Base-by-base conservation (phyloP, 106 monocot species). In the Hemerocallis citrina region DNA sequence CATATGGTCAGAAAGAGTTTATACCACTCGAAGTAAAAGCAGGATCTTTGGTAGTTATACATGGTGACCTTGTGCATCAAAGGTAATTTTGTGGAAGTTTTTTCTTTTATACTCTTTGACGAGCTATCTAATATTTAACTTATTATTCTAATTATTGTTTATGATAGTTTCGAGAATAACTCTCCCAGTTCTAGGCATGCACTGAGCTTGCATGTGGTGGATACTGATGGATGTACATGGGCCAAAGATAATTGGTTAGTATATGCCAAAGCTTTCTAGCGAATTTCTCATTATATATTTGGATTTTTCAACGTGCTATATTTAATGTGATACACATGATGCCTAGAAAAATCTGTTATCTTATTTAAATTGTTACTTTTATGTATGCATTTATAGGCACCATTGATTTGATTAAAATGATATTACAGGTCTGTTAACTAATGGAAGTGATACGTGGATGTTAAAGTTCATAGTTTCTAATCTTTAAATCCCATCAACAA, bases 51-150 rank as follows among this genome's bases (percentile, higher is more conserved):
- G 85, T 98, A 34, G 85, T 98, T 59, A 84, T 98, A 73, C 91
- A 98, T 79, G 98, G 98, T 52, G 77, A 98, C 61, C 82, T 92
- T 66, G 64, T 98, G 34, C 91, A 98, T 76, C 88, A 88, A 69
- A 98, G 98, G 98, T 92, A 19, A 64, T 46, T n/a, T n/a, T n/a
- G n/a, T n/a, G n/a, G n/a, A n/a, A n/a, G n/a, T n/a, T n/a, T n/a
- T n/a, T 59, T 59, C 14, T 59, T 57, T 4, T 20, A 57, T n/a
- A n/a, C n/a, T n/a, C n/a, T n/a, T n/a, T n/a, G n/a, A n/a, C n/a
- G n/a, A n/a, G n/a, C n/a, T n/a, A n/a, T n/a, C n/a, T n/a, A n/a
- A n/a, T n/a, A n/a, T n/a, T n/a, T n/a, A n/a, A n/a, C n/a, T n/a
- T n/a, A n/a, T n/a, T n/a, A n/a, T 39, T 12, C 36, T 43, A 22